These are phyloP conservation scores for Bullera alba DNA, from an alignment of 768 basidiomycete species.

Conservation along the genomic window DNA sequence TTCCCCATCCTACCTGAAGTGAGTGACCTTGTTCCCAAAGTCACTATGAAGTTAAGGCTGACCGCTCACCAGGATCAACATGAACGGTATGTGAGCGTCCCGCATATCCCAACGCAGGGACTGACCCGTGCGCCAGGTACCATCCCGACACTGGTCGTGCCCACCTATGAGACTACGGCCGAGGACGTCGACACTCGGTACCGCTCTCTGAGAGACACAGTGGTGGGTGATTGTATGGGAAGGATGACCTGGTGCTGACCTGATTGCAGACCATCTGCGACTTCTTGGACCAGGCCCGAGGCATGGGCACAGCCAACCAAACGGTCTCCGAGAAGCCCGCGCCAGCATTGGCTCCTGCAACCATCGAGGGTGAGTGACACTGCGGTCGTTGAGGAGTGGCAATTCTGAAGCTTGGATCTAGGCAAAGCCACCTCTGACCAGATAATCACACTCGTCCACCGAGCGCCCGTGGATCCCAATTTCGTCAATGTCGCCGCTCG, in stretches of 20 bases:
- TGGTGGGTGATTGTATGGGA: too few relatives aligned
- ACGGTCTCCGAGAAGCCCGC: constrained; percentile 68
- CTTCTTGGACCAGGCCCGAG: constrained; percentile 77
- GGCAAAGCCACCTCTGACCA: constrained; percentile 48
- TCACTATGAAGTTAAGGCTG: constrained; percentile 4
- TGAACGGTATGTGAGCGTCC: constrained; percentile 57
- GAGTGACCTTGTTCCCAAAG: constrained; percentile 5
- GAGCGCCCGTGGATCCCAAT: constrained; percentile 58
- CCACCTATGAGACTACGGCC: constrained; percentile 63
- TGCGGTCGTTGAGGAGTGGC: too few relatives aligned
- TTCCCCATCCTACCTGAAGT: constrained; percentile 57
- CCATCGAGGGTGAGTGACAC: constrained; percentile 56
- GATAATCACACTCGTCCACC: constrained; percentile 58
- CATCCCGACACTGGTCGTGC: constrained; percentile 78
- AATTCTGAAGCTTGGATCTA: neutral
- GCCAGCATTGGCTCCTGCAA: constrained; percentile 69
- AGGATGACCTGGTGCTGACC: constrained; percentile 1
- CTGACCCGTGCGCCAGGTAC: constrained; percentile 53
- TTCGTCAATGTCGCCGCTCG: constrained; percentile 59
- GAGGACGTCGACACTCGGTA: constrained; percentile 69
- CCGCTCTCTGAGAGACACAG: constrained; percentile 68
- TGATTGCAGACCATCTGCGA: constrained; percentile 62
- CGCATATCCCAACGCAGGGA: neutral
- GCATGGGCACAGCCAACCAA: constrained; percentile 59
- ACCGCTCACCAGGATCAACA: constrained; percentile 58